Conservation (phyloP, 192 early-diverging fungal species). For the Coemansia biformis region DNA sequence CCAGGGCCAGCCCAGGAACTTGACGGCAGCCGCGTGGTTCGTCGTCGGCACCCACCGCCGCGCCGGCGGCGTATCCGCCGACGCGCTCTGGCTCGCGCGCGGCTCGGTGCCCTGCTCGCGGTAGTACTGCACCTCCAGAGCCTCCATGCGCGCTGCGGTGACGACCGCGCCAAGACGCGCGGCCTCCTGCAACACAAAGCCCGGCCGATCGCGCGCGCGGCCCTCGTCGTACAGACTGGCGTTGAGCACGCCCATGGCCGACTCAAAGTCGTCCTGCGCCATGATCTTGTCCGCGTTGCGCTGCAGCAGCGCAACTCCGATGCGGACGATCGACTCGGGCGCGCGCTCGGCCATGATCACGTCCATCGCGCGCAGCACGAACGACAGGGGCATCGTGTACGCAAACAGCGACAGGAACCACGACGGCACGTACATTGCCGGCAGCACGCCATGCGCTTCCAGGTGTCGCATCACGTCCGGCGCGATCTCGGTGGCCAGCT, state of each 20-base stretch:
- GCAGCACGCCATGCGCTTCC: conserved; percentile 60
- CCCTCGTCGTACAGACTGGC: conserved; percentile 73
- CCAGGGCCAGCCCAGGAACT: conserved; percentile 47
- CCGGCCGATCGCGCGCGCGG: conserved; percentile 47
- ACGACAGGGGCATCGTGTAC: conserved; percentile 84
- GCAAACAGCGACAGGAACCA: conserved; percentile 99
- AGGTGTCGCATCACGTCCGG: conserved; percentile 79
- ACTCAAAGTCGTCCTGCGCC: conserved; percentile 73
- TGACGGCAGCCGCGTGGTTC: conserved; percentile 15
- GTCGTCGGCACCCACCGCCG: conserved; percentile 1
- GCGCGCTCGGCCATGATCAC: conserved; percentile 87
- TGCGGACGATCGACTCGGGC: conserved; percentile 82
- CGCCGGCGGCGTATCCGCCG: not conserved
- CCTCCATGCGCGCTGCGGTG: conserved; percentile 64
- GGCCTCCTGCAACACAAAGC: conserved; percentile 71
- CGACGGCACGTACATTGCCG: conserved; percentile 90
- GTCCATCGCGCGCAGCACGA: conserved; percentile 90
- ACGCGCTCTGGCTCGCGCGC: conserved; percentile 6
- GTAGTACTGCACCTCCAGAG: conserved; percentile 51
- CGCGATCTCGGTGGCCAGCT: conserved; percentile 66
- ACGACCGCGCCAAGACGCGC: conserved; percentile 63
- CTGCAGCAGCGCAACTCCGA: conserved; percentile 82
- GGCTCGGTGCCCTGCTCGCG: conserved; percentile 19
- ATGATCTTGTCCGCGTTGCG: conserved; percentile 69
- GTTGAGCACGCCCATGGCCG: conserved; percentile 75